phyloP scores from a whole-genome alignment of 2,329 filamentous ascomycete species.

The Neocucurbitaria cava region DNA sequence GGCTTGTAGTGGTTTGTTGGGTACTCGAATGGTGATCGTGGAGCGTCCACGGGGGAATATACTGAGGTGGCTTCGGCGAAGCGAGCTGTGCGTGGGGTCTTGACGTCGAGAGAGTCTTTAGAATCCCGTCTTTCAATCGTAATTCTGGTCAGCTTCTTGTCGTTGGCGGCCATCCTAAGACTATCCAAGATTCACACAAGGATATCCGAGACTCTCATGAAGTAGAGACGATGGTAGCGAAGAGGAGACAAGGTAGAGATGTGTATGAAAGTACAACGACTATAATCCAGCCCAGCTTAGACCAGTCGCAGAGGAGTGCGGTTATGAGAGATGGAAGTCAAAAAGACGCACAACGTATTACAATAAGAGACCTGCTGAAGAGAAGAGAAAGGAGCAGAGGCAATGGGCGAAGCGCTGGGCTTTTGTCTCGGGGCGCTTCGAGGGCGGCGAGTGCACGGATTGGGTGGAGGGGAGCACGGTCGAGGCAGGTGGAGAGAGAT shows the following conservation, averaged over 20 bases:
- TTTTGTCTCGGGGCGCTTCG: constrained; percentile 52
- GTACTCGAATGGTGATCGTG: constrained; percentile 56
- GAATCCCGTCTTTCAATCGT: constrained; percentile 51
- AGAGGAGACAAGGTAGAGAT: constrained; percentile 17
- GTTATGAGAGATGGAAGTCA: constrained; percentile 32
- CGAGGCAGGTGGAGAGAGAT: constrained; percentile 39
- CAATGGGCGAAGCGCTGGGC: constrained; percentile 47
- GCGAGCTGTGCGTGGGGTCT: constrained; percentile 75
- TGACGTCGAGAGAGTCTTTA: constrained; percentile 57
- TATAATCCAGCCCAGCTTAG: constrained; percentile 49
- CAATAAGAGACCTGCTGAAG: constrained; percentile 52
- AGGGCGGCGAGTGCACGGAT: constrained; percentile 32
- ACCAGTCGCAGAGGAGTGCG: constrained; percentile 40
- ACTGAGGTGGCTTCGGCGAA: constrained; percentile 83
- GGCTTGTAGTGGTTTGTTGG: constrained; percentile 64
- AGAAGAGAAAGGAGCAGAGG: constrained; percentile 41
- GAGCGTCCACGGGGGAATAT: constrained; percentile 74
- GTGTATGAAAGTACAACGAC: constrained; percentile 42
- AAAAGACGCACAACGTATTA: constrained; percentile 48
- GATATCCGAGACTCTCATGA: constrained; percentile 45
- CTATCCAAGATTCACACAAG: constrained; percentile 39
- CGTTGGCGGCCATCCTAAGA: constrained; percentile 56
- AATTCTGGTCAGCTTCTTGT: constrained; percentile 52
- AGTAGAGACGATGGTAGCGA: constrained; percentile 19
- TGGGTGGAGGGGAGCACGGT: constrained; percentile 40